Evolutionary conservation across 176 grass and related monocot genomes (phyloP).

Genomic region (Paspalum notatum): DNA sequence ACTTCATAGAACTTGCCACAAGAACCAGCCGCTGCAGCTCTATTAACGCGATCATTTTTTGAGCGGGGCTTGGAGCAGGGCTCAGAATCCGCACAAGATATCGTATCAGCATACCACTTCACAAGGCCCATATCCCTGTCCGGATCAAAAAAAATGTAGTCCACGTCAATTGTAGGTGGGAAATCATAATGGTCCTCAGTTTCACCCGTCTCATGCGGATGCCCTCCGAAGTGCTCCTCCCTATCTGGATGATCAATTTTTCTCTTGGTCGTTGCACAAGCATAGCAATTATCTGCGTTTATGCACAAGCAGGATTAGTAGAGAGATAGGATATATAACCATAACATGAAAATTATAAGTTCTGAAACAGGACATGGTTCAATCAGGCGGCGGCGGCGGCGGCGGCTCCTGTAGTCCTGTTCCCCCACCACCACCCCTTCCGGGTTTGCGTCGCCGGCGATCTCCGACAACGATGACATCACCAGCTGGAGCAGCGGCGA

Average conservation of each 20-base stretch:
- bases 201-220: background rate
- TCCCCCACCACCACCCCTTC: background rate
- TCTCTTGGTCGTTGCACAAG: background rate
- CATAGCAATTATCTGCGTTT: constrained; percentile 24
- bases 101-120: background rate
- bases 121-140: constrained; percentile 28
- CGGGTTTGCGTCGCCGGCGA: constrained; percentile 6
- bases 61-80: background rate
- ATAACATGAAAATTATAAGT: no score
- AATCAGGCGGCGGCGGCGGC: no score
- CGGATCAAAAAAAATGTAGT: constrained; percentile 38
- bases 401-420: no score
- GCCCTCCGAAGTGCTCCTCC: constrained; percentile 13
- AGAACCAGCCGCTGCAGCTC: no score
- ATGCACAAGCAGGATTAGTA: background rate
- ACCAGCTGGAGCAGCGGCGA: constrained; percentile 19
- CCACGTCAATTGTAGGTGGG: background rate
- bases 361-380: no score
- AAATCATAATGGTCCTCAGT: background rate
- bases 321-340: background rate
- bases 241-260: constrained; percentile 29
- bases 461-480: constrained; percentile 4
- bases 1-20: no score
- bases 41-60: background rate
- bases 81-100: background rate